Percentiles rank a stretch among this genome's conserved stretches.
phyloP scores from a whole-genome alignment of 352 stramenopile genomes.

The Globisporangium iwayamae region DNA sequence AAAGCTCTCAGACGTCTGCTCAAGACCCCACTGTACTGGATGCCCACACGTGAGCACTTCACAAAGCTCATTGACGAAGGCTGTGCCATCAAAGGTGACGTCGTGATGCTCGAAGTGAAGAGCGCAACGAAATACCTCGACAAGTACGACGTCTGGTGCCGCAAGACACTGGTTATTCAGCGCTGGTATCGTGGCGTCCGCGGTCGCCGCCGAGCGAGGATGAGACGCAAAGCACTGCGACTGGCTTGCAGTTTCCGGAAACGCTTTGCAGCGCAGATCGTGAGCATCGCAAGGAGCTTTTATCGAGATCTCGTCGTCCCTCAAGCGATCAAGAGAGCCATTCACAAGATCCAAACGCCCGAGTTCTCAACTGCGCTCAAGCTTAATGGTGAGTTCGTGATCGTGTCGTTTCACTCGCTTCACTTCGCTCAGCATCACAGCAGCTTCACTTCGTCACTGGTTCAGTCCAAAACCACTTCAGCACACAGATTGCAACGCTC shows the following conservation, averaged over 20 bases:
- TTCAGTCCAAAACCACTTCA: no score
- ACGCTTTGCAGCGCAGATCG: conserved; percentile 29
- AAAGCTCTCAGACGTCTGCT: conserved; percentile 49
- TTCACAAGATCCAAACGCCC: conserved; percentile 31
- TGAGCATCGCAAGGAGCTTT: conserved; percentile 23
- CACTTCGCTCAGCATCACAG: conserved; percentile 14
- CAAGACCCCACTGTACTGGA: conserved; percentile 53
- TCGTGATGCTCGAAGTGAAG: conserved; percentile 70
- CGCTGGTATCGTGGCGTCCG: conserved; percentile 55
- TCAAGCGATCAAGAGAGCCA: conserved; percentile 28
- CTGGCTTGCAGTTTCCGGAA: conserved; percentile 27
- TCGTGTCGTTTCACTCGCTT: conserved; percentile 59
- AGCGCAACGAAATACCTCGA: conserved; percentile 48
- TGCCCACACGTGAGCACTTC: conserved; percentile 45
- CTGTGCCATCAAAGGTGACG: conserved; percentile 54
- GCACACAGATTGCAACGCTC: conserved; percentile 6
- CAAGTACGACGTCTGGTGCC: conserved; percentile 68
- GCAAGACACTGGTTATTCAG: conserved; percentile 38
- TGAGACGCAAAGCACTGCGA: conserved; percentile 28
- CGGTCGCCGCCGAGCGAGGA: conserved; percentile 27
- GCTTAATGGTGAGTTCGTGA: conserved; percentile 53
- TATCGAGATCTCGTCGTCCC: conserved; percentile 27
- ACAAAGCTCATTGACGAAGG: conserved; percentile 49
- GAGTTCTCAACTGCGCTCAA: conserved; percentile 40
- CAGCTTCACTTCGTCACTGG: not conserved